These are phyloP conservation scores for Blastobotrys attinorum DNA, from an alignment of 805 yeast genomes.

Conservation along the genomic window DNA sequence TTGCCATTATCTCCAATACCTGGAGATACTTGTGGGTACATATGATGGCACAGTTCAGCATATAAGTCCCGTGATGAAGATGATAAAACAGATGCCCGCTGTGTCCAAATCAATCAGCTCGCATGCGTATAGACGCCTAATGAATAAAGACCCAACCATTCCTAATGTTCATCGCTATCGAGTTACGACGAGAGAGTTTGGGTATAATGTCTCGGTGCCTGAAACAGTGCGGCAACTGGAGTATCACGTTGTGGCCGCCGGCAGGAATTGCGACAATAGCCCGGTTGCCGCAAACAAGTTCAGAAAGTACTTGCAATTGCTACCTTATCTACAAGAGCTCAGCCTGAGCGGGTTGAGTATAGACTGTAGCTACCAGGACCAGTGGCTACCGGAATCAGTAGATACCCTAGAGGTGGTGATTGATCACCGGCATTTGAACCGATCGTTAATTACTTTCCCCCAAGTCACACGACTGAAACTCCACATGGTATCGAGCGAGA, in stretches of 20 bases:
- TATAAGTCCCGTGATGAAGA: neutral
- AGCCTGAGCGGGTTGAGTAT: neutral
- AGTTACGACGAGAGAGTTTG: neutral
- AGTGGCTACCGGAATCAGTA: neutral
- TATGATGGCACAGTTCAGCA: conserved; percentile 1
- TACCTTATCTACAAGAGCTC: neutral
- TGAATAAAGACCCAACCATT: neutral
- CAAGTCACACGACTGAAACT: neutral
- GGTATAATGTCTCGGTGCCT: neutral
- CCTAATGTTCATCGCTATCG: neutral
- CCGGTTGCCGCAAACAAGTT: neutral
- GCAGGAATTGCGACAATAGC: neutral
- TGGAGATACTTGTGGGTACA: neutral
- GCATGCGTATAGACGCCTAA: neutral
- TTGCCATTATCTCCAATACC: neutral
- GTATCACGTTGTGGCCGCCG: neutral
- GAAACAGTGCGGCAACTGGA: conserved; percentile 1
- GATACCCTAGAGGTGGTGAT: neutral
- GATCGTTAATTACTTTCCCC: neutral
- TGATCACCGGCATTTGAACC: neutral
- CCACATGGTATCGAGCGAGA: neutral
- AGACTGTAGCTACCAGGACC: neutral
- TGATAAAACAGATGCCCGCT: neutral
- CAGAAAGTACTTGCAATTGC: neutral
- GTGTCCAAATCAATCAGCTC: neutral